Evolutionary conservation across 306 rosid species (phyloP).

Genomic region (Cucumis hystrix): DNA sequence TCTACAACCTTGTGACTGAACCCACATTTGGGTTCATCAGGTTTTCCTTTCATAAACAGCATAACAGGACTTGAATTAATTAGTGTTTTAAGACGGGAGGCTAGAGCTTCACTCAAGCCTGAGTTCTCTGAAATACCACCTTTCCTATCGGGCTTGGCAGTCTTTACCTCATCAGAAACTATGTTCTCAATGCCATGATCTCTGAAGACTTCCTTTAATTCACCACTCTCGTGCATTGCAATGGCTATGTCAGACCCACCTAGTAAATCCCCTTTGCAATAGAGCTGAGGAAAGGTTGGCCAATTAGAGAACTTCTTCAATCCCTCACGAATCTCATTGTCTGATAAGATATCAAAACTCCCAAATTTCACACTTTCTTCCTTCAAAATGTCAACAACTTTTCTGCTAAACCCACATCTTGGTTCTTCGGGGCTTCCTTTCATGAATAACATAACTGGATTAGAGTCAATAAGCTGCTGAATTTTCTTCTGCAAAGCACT

Average conservation of each 20-base stretch:
- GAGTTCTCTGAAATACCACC: constrained; percentile 52
- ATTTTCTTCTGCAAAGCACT: constrained; percentile 33
- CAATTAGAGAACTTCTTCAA: constrained; percentile 79
- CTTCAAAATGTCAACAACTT: constrained; percentile 64
- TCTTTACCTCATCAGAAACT: constrained; percentile 21
- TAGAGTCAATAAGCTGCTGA: constrained; percentile 45
- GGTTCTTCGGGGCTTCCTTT: constrained; percentile 87
- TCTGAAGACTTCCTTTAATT: constrained; percentile 55
- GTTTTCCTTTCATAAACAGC: constrained; percentile 87
- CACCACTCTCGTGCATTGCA: constrained; percentile 92
- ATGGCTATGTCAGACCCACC: constrained; percentile 86
- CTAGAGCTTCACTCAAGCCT: constrained; percentile 43
- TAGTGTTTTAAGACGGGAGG: constrained; percentile 47
- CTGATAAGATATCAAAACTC: constrained; percentile 68
- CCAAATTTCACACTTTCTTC: constrained; percentile 68
- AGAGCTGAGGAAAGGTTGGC: constrained; percentile 94
- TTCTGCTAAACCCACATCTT: constrained; percentile 71
- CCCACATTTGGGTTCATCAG: constrained; percentile 84
- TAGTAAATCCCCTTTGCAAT: constrained; percentile 85
- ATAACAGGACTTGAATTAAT: constrained; percentile 57
- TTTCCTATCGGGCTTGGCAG: constrained; percentile 30
- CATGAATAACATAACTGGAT: constrained; percentile 70
- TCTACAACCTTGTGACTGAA: constrained; percentile 90
- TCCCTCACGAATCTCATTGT: constrained; percentile 64
- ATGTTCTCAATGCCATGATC: constrained; percentile 48